phyloP scores from a whole-genome alignment of 1,284 basidiomycete species.

The Cutaneotrichosporon sp. region DNA sequence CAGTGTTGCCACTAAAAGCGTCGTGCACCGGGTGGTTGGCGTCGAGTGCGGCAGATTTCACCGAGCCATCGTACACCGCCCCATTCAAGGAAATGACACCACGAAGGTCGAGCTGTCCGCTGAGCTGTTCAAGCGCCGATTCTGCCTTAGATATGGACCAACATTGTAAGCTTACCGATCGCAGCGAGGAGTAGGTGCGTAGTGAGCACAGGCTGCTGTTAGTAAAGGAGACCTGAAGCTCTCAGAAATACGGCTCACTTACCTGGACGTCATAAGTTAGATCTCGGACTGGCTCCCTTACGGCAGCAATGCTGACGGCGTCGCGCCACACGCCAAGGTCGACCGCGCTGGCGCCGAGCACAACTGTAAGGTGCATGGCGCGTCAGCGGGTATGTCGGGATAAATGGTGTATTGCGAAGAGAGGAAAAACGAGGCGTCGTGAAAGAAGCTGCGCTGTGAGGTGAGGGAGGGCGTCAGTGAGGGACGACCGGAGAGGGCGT shows the following conservation, averaged over 20 bases:
- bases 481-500: too few relatives aligned
- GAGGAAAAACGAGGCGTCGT: too few relatives aligned
- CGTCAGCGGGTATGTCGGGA: too few relatives aligned
- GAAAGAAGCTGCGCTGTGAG: too few relatives aligned
- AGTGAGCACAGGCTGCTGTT: background rate
- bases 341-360: background rate
- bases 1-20: background rate
- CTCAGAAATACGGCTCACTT: background rate
- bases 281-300: background rate
- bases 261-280: background rate
- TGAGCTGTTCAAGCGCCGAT: background rate
- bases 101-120: background rate
- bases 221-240: background rate
- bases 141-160: background rate
- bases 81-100: background rate
- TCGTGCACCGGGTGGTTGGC: background rate
- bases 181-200: too few relatives aligned
- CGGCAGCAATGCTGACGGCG: background rate
- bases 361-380: conserved; percentile 1
- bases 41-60: background rate
- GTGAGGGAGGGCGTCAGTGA: too few relatives aligned
- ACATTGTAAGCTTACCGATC: background rate
- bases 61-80: background rate
- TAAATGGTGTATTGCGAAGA: too few relatives aligned
- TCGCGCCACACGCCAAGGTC: background rate